Conservation (phyloP, 352 stramenopile genomes). For the Elongisporangium anandrum region DNA sequence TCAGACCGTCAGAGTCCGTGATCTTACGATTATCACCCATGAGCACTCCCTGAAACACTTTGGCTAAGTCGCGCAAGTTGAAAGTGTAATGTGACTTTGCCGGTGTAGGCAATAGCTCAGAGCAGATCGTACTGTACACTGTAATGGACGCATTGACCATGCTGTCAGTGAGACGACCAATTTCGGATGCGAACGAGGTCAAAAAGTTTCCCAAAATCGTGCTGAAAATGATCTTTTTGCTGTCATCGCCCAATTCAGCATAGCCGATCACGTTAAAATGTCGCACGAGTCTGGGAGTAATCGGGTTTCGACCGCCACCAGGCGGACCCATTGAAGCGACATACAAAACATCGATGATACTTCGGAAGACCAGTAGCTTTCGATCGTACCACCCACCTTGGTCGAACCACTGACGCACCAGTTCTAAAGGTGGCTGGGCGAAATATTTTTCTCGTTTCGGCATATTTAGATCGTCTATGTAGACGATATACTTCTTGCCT, state of each 20-base stretch:
- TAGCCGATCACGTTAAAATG: slow-evolving; percentile 88
- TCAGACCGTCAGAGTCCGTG: slow-evolving; percentile 56
- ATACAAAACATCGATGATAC: slow-evolving; percentile 89
- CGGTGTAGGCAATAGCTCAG: slow-evolving; percentile 74
- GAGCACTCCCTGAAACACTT: slow-evolving; percentile 82
- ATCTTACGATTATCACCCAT: slow-evolving; percentile 83
- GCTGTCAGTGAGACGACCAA: slow-evolving; percentile 52
- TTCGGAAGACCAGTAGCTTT: slow-evolving; percentile 89
- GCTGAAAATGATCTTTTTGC: slow-evolving; percentile 79
- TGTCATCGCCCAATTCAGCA: slow-evolving; percentile 80
- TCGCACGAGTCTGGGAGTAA: slow-evolving; percentile 72
- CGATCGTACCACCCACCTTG: slow-evolving; percentile 94
- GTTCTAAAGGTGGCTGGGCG: slow-evolving; percentile 93
- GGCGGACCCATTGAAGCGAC: slow-evolving; percentile 82
- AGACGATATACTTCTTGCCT: slow-evolving; percentile 91
- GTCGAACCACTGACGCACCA: slow-evolving; percentile 93
- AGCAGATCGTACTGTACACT: slow-evolving; percentile 85
- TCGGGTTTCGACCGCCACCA: slow-evolving; percentile 72
- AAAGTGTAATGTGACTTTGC: slow-evolving; percentile 88
- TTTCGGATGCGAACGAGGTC: slow-evolving; percentile 60
- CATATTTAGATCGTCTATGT: slow-evolving; percentile 96
- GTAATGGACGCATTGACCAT: slow-evolving; percentile 71
- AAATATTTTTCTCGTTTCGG: slow-evolving; percentile 93
- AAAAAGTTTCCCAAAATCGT: slow-evolving; percentile 79
- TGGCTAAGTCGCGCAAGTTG: slow-evolving; percentile 85